Evolutionary conservation across 495 filamentous ascomycete species (phyloP), one percentile per base, ranked within the genome.

Genomic region (Penicillium tannophilum): DNA sequence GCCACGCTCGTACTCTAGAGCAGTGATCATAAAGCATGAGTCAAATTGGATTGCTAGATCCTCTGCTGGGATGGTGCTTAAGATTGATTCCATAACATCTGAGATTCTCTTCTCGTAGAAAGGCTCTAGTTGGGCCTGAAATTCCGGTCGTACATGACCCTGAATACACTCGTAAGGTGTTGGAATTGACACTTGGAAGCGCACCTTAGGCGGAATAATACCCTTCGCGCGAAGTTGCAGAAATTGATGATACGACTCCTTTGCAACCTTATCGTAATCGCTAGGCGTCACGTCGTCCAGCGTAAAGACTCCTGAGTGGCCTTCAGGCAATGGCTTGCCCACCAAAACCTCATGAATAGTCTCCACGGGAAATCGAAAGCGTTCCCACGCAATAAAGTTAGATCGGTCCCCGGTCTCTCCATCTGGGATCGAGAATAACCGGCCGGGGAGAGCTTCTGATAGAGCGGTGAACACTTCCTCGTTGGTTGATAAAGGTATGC

Each of bases 11-110:
- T 58, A 59, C 56, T 80, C 76, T 8, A 76, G 56, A 10, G 63
- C 64, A 6, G 64, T 71, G 23, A 76, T 63, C 35, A 79, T 74
- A 36, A 70, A 53, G 11, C 70, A 64, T 2, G 75, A 20, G 59
- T 81, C 76, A 65, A 74, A 71, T 49, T 82, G 77, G 30, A 82
- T 73, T 8, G 75, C 69, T 6, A 82, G 55, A 20, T 82, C 73
- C 8, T 66, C 26, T 14, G 70, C 62, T 0, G 78, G 77, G 20
- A 81, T 80, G 14, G 59, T 26, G 7, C 64, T 51, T 45, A 72
- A 66, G n/a, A 80, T 74, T 24, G 53, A 50, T 4, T 68, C 47
- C 8, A 81, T n/a, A 0, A 62, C 61, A 17, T 72, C 63, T 4
- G 66, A 49, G 1, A 80, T 52, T 0, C 71, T 67, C 19, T 62